Base-by-base conservation (phyloP, 2,329 filamentous ascomycete species). In the Ceratocystis papillata region DNA sequence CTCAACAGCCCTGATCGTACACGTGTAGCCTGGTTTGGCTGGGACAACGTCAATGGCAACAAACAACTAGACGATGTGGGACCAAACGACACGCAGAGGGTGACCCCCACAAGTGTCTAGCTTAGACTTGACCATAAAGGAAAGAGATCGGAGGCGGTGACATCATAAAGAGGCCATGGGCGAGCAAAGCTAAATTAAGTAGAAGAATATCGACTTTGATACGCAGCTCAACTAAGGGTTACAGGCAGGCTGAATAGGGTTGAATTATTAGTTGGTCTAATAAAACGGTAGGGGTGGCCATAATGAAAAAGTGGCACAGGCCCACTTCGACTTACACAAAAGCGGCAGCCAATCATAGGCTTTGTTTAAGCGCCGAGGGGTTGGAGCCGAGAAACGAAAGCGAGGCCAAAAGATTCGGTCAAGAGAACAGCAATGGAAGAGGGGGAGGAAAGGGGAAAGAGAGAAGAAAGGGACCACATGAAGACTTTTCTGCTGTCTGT, bases 1-100 rank as follows among this genome's bases (percentile, higher is more conserved):
- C 15, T 37, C 12, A 25, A 12, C 60, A 68, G 66, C 50, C 63
- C 62, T 25, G 20, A 41, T 17, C 60, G 59, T 20, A 69, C 67
- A 5, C 68, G 65, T 2, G 45, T 53, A 10, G 70, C 71, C 10
- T 74, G 70, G 69, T 74, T 74, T 68, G 72, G 72, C 17, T 73
- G 69, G 68, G 68, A 72, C 45, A 46, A 71, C 17, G 67, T 73
- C 68, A 71, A 69, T 46, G 45, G 62, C 8, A 33, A 48, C n/a
- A 67, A 67, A 48, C 28, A 62, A 20, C 65, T 72, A 7, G 65
- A 63, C 5, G 68, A 71, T 46, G 65, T 67, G 20, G 70, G 70
- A 3, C 70, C 70, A 12, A 70, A 70, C 3, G 62, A 64, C 7
- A 70, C 68, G 7, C 65, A 67, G 48, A 64, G 67, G 20, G 41